These are phyloP conservation scores for Simplicillium aogashimaense DNA, from an alignment of 2,329 filamentous ascomycete species.

Conservation along the genomic window DNA sequence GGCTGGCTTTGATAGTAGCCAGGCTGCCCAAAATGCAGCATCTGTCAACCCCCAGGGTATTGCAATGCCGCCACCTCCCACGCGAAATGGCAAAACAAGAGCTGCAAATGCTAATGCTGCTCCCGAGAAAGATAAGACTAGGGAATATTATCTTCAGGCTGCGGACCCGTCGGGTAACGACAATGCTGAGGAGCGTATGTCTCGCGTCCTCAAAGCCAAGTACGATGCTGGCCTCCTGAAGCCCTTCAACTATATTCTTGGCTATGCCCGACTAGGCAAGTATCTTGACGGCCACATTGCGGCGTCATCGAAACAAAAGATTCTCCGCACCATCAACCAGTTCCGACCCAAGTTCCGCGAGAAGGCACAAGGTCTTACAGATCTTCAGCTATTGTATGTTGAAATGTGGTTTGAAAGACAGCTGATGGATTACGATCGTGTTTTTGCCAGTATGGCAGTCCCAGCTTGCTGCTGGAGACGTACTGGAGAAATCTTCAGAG, in stretches of 20 bases:
- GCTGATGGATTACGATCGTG: conserved; percentile 94
- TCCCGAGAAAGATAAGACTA: conserved; percentile 63
- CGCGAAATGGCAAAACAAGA: conserved; percentile 42
- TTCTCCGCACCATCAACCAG: conserved; percentile 79
- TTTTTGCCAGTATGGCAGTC: conserved; percentile 98
- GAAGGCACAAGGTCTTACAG: conserved; percentile 83
- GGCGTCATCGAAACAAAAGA: conserved; percentile 75
- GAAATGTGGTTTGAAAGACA: conserved; percentile 99
- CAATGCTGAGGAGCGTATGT: conserved; percentile 89
- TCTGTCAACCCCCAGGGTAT: conserved; percentile 15
- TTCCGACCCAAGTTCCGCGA: conserved; percentile 95
- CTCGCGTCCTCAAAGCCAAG: conserved; percentile 86
- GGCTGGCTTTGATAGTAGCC: background rate
- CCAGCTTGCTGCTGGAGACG: conserved; percentile 95
- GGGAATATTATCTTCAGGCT: conserved; percentile 94
- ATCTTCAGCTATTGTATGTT: conserved; percentile 87
- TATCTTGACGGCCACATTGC: conserved; percentile 90
- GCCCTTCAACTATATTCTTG: conserved; percentile 97
- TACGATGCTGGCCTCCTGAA: conserved; percentile 91
- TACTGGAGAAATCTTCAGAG: conserved; percentile 93
- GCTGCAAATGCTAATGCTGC: conserved; percentile 51
- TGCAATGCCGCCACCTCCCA: conserved; percentile 2
- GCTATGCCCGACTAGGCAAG: conserved; percentile 77
- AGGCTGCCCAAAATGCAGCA: background rate
- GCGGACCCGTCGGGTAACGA: conserved; percentile 83